Base-by-base conservation (phyloP, 1,139 yeast genomes). In the Blastobotrys capitulatus region DNA sequence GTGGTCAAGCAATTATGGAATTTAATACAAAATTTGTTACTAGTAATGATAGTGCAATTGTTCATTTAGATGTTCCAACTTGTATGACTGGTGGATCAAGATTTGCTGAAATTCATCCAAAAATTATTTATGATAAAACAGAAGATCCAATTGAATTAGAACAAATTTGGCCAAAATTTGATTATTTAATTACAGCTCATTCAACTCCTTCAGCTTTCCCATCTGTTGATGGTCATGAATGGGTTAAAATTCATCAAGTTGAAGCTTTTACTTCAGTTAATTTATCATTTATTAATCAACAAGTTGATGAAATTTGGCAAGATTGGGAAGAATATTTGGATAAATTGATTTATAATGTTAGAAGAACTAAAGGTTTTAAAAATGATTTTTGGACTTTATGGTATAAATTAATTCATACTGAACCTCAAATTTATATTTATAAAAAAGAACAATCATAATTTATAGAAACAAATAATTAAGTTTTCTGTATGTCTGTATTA, bases 41-140 rank as follows among this genome's bases (percentile, higher is more conserved):
- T 12, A 29, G 29, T 13, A 34, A 22, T 19, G 25, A 38, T n/a
- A 9, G n/a, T 18, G 46, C 43, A 7, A 41, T 58, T 6, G 79
- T 88, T 6, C 96, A 89, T 63, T 68, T 88, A 69, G 95, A 86
- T 60, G 83, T 83, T 1, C 80, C 86, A 0, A 76, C 94, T 1
- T 86, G 96, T 62, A 88, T 88, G 95, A 79, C 90, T 1, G 98
- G 98, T 7, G 83, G 83, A 6, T 78, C 89, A 3, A 72, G 80
- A 50, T 90, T 90, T 66, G 83, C 83, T 1, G 83, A 86, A 60
- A 58, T 81, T 13, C 63, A 60, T 31, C 53, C 51, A 5, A 49
- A 56, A 7, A 65, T 85, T n/a, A 66, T 60, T 1, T 90, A 87
- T 63, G 96, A 89, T 65, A 87, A 84, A 62, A 78, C 90, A 0